Evolutionary conservation across 2,329 filamentous ascomycete genomes (phyloP), one percentile per base, ranked within the genome.

Genomic region (Volutella citrinella): DNA sequence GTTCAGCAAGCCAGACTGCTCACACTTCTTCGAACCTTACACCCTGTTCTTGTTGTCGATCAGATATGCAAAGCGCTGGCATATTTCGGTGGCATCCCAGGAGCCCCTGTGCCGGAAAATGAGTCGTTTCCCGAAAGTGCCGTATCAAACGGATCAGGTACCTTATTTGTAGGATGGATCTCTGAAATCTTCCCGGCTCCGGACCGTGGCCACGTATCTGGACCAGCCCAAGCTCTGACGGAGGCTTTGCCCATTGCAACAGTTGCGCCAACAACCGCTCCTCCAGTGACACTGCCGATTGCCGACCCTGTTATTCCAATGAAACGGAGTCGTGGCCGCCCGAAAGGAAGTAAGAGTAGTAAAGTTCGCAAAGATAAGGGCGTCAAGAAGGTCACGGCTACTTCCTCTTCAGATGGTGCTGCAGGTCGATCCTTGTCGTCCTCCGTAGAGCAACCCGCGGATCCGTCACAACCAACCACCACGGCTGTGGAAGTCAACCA

Each of bases 61-160:
- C 77, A 80, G 48, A 62, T 83, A 20, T 81, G 76, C 51, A 80
- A 73, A 46, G 78, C 75, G 3, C 52, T 82, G 34, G 69, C 73
- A n/a, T 81, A 78, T 46, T 82, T 82, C 55, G 78, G 79, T 7
- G 76, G 78, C 17, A 68, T 76, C 27, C 74, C 76, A 22, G 72
- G 70, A 18, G 71, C 69, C 5, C 71, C 72, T 7, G 68, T 72
- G 6, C 69, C 75, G n/a, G 65, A 69, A 1, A 56, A 66, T 18
- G 64, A 72, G 43, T 60, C 57, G 3, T 82, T 81, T 32, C 78
- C 78, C 3, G 61, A 66, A 17, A 82, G 78, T 45, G 69, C 66
- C 9, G 65, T 69, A 28, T 66, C 66, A 10, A 80, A 80, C 50
- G 78, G 78, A 4, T 61, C 70, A 2, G 79, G 78, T 3, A 68